Evolutionary conservation across 148 eudicot genomes (phyloP), one percentile per base, ranked within the genome.

Genomic region (Rhododendron griersonianum): DNA sequence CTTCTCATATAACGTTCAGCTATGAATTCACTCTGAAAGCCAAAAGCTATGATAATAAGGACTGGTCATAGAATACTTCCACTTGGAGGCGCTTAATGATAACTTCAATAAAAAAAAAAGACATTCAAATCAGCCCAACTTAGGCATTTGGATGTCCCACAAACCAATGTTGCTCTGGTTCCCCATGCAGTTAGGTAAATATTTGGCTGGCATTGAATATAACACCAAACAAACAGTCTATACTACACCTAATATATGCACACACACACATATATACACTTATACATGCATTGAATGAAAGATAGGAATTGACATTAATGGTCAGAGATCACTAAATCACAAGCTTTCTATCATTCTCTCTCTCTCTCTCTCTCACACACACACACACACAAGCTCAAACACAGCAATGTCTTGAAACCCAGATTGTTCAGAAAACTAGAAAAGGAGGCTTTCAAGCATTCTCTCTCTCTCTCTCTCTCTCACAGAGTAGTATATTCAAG

Each of bases 1-100:
- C 99, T 94, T 87, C 99, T 95, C 91, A 88, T 89, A 77, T 93
- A 95, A 85, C 98, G 92, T 67, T 98, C 99, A 28, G 98, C 99
- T 85, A 95, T 95, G 81, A 95, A 98, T 80, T 98, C 99, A 91
- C 99, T 98, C 99, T 98, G 92, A 85, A 90, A 88, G 47, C 84
- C 88, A 86, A 89, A 87, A 86, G 23, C 86, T 87, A 81, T 14
- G 53, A 15, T 47, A 50, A 14, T 63, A 47, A 45, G 53, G 51
- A 83, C 47, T 44, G 23, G 28, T 55, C 10, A 81, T 48, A 74
- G 33, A 16, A 65, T 67, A 48, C 63, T 67, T 35, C 77, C 45
- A 65, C 79, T 71, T 23, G 50, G 5, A 71, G 19, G 13, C 1
- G 55, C 30, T 69, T 9, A 83, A 14, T 15, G 10, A 69, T 50